Conservation (phyloP, 352 stramenopile genomes). For the Globisporangium barbulae region DNA sequence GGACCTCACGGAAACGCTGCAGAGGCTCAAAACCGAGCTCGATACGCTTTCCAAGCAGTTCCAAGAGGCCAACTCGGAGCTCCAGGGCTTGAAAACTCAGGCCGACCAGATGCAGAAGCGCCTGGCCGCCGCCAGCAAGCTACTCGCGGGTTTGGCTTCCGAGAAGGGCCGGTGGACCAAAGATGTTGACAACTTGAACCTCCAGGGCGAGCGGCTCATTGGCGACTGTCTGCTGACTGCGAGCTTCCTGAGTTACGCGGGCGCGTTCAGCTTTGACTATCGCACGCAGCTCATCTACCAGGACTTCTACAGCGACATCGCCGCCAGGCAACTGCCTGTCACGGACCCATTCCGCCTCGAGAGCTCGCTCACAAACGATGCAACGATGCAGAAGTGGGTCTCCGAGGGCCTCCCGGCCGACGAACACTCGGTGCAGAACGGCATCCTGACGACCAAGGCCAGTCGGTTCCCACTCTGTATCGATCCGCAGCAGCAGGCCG, state of each 20-base stretch:
- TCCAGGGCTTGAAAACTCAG: slow-evolving; percentile 90
- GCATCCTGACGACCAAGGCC: slow-evolving; percentile 93
- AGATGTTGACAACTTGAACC: slow-evolving; percentile 86
- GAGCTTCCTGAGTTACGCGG: slow-evolving; percentile 90
- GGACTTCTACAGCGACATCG: slow-evolving; percentile 88
- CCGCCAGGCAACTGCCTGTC: slow-evolving; percentile 66
- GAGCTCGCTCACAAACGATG: slow-evolving; percentile 90
- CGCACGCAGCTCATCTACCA: slow-evolving; percentile 86
- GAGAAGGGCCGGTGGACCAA: slow-evolving; percentile 92
- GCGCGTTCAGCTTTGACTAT: slow-evolving; percentile 91
- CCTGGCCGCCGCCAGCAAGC: slow-evolving; percentile 88
- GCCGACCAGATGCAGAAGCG: slow-evolving; percentile 95
- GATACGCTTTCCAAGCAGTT: slow-evolving; percentile 91
- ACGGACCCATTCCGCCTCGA: slow-evolving; percentile 89
- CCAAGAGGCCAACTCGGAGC: slow-evolving; percentile 88
- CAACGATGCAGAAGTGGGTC: slow-evolving; percentile 93
- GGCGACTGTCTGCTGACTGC: slow-evolving; percentile 90
- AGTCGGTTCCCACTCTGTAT: slow-evolving; percentile 95
- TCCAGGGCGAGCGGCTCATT: slow-evolving; percentile 83
- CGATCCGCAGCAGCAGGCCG: slow-evolving; percentile 94
- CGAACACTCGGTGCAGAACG: slow-evolving; percentile 95
- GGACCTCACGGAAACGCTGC: slow-evolving; percentile 84
- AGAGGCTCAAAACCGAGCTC: slow-evolving; percentile 83
- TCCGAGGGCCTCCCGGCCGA: slow-evolving; percentile 92
- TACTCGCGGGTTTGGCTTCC: slow-evolving; percentile 89